phyloP scores from a whole-genome alignment of 169 alveolate species.

The Eimeria brunetti region DNA sequence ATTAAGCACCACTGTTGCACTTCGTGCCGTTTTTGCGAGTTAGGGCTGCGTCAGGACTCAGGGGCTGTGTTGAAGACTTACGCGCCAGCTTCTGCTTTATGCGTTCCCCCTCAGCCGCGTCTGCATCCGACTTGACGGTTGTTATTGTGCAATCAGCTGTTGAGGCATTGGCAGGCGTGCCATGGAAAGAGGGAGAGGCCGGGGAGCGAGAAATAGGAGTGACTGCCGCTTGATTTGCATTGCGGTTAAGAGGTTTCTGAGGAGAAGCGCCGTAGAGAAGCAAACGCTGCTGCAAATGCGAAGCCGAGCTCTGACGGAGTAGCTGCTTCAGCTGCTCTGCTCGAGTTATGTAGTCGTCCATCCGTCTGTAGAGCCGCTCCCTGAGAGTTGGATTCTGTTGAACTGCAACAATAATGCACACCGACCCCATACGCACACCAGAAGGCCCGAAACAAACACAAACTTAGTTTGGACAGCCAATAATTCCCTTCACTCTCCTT shows the following conservation, averaged over 20 bases:
- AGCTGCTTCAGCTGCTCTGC: conserved; percentile 82
- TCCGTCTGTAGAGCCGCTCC: conserved; percentile 76
- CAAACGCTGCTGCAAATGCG: conserved; percentile 25
- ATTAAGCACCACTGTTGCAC: background rate
- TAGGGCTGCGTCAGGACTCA: background rate
- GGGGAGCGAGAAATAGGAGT: conserved; percentile 41
- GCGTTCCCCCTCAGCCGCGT: conserved; percentile 77
- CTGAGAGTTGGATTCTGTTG: conserved; percentile 79
- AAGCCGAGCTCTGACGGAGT: conserved; percentile 14
- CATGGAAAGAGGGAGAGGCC: conserved; percentile 29
- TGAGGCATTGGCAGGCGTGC: conserved; percentile 53
- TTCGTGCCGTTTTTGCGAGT: background rate
- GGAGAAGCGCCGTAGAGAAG: conserved; percentile 40
- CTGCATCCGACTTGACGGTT: conserved; percentile 72
- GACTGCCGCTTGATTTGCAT: background rate
- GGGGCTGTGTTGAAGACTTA: background rate
- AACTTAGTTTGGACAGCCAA: background rate
- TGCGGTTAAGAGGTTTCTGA: background rate
- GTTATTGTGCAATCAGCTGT: background rate
- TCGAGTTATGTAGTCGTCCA: conserved; percentile 82
- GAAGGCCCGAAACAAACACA: background rate
- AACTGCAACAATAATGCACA: conserved; percentile 12
- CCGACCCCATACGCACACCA: background rate
- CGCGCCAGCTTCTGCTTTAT: conserved; percentile 74
- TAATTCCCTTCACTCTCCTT: background rate